Evolutionary conservation across 805 yeast genomes (phyloP).

Genomic region (Candida piceae): DNA sequence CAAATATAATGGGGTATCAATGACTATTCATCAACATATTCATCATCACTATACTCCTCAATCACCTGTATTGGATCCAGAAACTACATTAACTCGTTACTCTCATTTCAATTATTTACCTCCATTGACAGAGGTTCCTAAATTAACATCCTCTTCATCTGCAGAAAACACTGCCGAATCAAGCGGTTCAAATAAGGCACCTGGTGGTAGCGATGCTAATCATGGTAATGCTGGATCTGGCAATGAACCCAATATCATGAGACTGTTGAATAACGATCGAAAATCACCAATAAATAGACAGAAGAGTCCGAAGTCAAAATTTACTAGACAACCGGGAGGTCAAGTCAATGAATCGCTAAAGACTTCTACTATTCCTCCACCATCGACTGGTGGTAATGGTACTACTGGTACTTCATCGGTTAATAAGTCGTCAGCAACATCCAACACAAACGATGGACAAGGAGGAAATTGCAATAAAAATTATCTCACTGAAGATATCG

Average conservation of each 20-base stretch:
- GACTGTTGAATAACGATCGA: constrained; percentile 35
- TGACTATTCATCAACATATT: constrained; percentile 80
- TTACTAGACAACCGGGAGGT: not conserved
- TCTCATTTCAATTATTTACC: constrained; percentile 75
- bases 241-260: constrained; percentile 39
- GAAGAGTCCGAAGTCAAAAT: constrained; percentile 6
- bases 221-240: constrained; percentile 1
- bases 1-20: constrained; percentile 46
- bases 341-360: not conserved
- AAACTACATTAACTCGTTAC: constrained; percentile 49
- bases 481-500: constrained; percentile 41
- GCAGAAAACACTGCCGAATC: constrained; percentile 30
- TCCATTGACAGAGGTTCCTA: constrained; percentile 66
- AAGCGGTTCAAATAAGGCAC: constrained; percentile 13
- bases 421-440: too few relatives aligned
- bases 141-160: constrained; percentile 54
- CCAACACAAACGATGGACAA: too few relatives aligned
- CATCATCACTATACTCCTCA: constrained; percentile 69
- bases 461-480: too few relatives aligned
- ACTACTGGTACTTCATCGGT: too few relatives aligned
- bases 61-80: constrained; percentile 38
- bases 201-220: constrained; percentile 5
- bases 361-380: too few relatives aligned
- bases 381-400: too few relatives aligned
- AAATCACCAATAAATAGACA: constrained; percentile 12